phyloP scores from a whole-genome alignment of 352 stramenopile genomes.

The Globisporangium uncinulatum region DNA sequence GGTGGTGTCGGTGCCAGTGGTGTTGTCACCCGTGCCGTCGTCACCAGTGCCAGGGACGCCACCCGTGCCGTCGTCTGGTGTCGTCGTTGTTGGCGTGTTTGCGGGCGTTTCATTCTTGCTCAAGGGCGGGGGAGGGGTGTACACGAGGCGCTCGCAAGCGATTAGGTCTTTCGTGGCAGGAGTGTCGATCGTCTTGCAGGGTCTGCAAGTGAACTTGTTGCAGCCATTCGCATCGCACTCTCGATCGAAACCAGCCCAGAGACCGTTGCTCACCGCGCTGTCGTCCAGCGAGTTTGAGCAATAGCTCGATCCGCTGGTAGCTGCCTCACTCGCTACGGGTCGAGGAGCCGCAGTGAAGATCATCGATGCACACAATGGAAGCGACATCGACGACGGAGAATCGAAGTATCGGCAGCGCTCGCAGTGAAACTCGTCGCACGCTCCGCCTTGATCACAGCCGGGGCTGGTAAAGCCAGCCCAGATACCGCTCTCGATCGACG shows the following conservation, averaged over 20 bases:
- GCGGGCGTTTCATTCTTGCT: no score
- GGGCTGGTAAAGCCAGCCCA: not conserved
- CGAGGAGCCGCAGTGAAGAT: conserved; percentile 1
- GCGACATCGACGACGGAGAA: not conserved
- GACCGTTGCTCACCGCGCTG: not conserved
- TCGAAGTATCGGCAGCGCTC: conserved; percentile 2
- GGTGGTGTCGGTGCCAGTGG: no score
- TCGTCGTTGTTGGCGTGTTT: not conserved
- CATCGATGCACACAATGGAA: not conserved
- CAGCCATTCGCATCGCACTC: not conserved
- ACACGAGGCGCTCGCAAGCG: not conserved
- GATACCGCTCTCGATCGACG: not conserved
- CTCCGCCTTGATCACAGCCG: not conserved
- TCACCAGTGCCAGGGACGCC: not conserved
- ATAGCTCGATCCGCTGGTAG: conserved; percentile 1
- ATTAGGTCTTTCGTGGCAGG: not conserved
- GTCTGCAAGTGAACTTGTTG: not conserved
- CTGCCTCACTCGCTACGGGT: not conserved
- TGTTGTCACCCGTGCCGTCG: no score
- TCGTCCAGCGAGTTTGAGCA: not conserved
- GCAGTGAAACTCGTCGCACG: conserved; percentile 1
- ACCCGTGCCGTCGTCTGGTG: not conserved
- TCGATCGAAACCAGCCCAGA: conserved; percentile 6
- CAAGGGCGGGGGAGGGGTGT: not conserved
- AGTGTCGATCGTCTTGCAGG: conserved; percentile 3